phyloP scores from a whole-genome alignment of 352 stramenopile species.

The Globisporangium parvum region DNA sequence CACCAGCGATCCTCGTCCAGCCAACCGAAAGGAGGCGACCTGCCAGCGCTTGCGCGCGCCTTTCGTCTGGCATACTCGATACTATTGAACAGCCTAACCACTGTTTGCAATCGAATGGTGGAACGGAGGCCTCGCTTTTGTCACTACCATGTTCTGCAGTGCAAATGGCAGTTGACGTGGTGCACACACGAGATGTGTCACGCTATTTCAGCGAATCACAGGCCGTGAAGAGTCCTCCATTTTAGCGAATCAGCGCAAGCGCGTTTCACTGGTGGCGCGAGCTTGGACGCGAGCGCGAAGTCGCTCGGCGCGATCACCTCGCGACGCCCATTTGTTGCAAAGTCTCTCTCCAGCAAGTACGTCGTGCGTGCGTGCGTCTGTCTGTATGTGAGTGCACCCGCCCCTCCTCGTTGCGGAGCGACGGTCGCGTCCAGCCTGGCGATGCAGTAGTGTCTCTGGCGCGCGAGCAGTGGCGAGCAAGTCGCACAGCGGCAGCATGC shows the following conservation, averaged over 20 bases:
- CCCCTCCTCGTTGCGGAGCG: background rate
- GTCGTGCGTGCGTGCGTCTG: constrained; percentile 21
- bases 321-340: constrained; percentile 70
- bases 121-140: constrained; percentile 16
- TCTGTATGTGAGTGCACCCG: constrained; percentile 9
- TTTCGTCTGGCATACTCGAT: background rate
- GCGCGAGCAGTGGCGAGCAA: constrained; percentile 2
- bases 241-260: background rate
- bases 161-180: background rate
- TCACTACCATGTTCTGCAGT: background rate
- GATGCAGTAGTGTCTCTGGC: background rate
- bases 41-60: background rate
- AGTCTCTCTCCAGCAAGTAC: constrained; percentile 85
- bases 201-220: constrained; percentile 1
- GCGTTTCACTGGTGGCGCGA: constrained; percentile 35
- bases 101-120: constrained; percentile 25
- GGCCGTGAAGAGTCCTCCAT: background rate
- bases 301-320: constrained; percentile 1
- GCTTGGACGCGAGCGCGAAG: background rate
- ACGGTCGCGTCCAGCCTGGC: background rate
- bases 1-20: constrained; percentile 10
- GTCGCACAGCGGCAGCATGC: too few species aligned
- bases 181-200: too few species aligned
- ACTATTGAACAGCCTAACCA: constrained; percentile 13
- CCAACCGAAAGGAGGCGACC: constrained; percentile 12